These are phyloP conservation scores for Capsaspora owczarzaki DNA, from an alignment of 78 protist genomes.

Conservation along the genomic window DNA sequence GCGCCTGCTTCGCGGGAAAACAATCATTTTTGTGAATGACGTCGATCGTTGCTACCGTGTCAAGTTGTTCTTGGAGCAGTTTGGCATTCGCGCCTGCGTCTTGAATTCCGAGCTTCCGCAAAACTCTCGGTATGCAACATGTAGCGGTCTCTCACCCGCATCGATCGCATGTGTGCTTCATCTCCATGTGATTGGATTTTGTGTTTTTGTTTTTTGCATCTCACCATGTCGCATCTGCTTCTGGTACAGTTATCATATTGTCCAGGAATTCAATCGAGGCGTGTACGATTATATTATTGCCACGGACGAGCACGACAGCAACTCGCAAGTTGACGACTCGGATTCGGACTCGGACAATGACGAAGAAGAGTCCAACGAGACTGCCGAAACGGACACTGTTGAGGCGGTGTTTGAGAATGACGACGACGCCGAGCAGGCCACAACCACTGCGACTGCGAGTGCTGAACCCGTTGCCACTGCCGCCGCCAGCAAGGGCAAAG, in stretches of 20 bases:
- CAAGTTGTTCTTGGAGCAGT: slow-evolving; percentile 68
- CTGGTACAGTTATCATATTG: slow-evolving; percentile 44
- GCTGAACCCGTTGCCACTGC: too few relatives aligned
- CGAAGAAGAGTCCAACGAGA: too few relatives aligned
- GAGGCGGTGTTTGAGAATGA: too few relatives aligned
- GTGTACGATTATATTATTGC: slow-evolving; percentile 70
- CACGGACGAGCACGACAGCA: slow-evolving; percentile 44
- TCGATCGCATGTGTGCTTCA: not conserved
- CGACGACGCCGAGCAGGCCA: too few relatives aligned
- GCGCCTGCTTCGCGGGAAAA: slow-evolving; percentile 57
- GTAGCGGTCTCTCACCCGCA: not conserved
- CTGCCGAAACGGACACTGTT: too few relatives aligned
- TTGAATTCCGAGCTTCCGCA: slow-evolving; percentile 52
- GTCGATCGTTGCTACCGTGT: slow-evolving; percentile 52
- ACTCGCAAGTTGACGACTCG: too few relatives aligned
- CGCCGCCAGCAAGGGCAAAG: too few relatives aligned
- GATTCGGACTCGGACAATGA: too few relatives aligned
- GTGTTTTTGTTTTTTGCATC: too few relatives aligned
- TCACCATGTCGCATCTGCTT: too few relatives aligned
- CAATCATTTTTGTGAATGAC: slow-evolving; percentile 68
- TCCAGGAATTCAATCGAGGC: slow-evolving; percentile 70
- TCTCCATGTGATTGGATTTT: too few relatives aligned
- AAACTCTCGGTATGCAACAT: slow-evolving; percentile 25
- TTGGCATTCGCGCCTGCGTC: slow-evolving; percentile 46
- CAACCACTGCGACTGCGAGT: too few relatives aligned